These are phyloP conservation scores for Leptographium galeiforme DNA, from an alignment of 2,329 filamentous ascomycete genomes.

Conservation along the genomic window DNA sequence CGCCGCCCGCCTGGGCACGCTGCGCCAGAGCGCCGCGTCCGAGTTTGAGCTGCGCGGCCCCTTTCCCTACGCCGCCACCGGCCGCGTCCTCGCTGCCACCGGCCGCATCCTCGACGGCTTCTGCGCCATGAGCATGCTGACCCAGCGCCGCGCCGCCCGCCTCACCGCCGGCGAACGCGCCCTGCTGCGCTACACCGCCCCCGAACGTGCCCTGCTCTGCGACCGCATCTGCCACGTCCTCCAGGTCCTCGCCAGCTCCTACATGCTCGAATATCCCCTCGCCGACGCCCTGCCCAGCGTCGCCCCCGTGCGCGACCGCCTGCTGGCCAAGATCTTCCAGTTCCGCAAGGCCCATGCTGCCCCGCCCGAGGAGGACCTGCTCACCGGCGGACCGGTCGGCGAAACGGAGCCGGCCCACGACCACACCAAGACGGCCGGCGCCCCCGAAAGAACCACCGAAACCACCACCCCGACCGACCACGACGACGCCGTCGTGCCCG, in stretches of 20 bases:
- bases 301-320: constrained; percentile 62
- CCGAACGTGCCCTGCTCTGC: constrained; percentile 70
- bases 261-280: constrained; percentile 89
- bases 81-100: constrained; percentile 64
- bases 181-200: constrained; percentile 63
- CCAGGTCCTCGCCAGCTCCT: constrained; percentile 75
- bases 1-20: constrained; percentile 55
- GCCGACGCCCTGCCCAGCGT: constrained; percentile 80
- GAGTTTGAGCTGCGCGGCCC: constrained; percentile 84
- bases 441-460: constrained; percentile 10
- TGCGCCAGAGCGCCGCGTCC: constrained; percentile 59
- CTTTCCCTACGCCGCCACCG: constrained; percentile 64
- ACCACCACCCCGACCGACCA: neutral
- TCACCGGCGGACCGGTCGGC: no score
- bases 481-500: constrained; percentile 15
- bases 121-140: constrained; percentile 90
- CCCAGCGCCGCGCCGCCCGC: constrained; percentile 57
- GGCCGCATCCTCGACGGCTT: constrained; percentile 83
- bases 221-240: constrained; percentile 82
- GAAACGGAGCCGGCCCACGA: no score
- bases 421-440: no score
- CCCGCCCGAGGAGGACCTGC: neutral
- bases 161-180: constrained; percentile 70
- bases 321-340: constrained; percentile 77
- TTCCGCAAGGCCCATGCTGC: constrained; percentile 57